These are phyloP conservation scores for Ceriops tagal DNA, from an alignment of 345 rosid species.

Conservation along the genomic window DNA sequence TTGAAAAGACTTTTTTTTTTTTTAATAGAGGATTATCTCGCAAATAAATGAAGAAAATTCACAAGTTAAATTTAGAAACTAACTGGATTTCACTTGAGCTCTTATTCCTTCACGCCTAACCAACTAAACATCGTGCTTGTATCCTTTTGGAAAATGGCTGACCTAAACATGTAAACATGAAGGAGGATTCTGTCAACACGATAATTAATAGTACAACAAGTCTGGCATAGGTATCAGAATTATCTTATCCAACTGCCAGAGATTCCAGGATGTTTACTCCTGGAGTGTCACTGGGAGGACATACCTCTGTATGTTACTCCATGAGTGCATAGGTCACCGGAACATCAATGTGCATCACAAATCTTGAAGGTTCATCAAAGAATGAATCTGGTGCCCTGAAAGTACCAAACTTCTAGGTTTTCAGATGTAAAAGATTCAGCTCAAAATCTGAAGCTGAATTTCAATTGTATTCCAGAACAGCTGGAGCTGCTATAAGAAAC, in stretches of 20 bases:
- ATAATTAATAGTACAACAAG: neutral
- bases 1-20: neutral
- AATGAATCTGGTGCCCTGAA: slow-evolving; percentile 66
- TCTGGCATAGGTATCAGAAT: neutral
- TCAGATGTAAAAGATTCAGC: slow-evolving; percentile 6
- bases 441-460: neutral
- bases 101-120: slow-evolving; percentile 89
- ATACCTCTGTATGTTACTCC: slow-evolving; percentile 62
- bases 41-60: neutral
- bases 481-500: neutral
- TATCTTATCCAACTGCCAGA: slow-evolving; percentile 90
- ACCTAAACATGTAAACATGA: slow-evolving; percentile 42
- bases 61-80: slow-evolving; percentile 11
- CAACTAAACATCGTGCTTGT: slow-evolving; percentile 76
- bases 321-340: slow-evolving; percentile 81
- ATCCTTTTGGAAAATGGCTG: slow-evolving; percentile 88
- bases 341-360: slow-evolving; percentile 87
- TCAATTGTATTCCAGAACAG: neutral
- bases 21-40: neutral
- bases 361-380: slow-evolving; percentile 76
- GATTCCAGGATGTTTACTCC: slow-evolving; percentile 84
- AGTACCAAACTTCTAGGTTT: slow-evolving; percentile 1
- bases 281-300: slow-evolving; percentile 74
- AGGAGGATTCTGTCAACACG: neutral
- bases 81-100: slow-evolving; percentile 73